A percentile compares a stretch with the other conserved stretches of the same genome.
phyloP scores from a whole-genome alignment of 1,284 basidiomycete genomes.

The Earliella scabrosa region DNA sequence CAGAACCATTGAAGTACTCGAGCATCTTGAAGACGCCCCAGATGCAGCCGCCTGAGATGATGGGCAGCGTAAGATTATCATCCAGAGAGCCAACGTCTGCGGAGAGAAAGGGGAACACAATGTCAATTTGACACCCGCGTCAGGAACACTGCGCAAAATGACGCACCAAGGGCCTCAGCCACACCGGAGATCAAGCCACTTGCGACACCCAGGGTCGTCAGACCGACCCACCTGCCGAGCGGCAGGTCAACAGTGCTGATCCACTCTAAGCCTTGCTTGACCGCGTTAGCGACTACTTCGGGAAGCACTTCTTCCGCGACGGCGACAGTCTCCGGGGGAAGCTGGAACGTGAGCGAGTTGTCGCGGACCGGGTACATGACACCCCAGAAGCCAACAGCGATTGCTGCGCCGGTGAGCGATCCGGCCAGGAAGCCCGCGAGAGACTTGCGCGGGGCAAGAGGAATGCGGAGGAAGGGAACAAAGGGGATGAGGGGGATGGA shows the following conservation, averaged over 20 bases:
- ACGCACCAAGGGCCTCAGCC: conserved; percentile 82
- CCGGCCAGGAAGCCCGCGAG: conserved; percentile 91
- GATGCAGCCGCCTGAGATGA: conserved; percentile 86
- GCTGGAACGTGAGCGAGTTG: conserved; percentile 38
- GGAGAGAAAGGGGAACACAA: conserved; percentile 19
- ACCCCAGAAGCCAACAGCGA: conserved; percentile 83
- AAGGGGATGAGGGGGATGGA: conserved; percentile 66
- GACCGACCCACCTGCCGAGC: conserved; percentile 52
- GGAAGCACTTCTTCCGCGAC: conserved; percentile 12
- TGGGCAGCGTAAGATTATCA: conserved; percentile 93
- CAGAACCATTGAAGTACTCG: conserved; percentile 26
- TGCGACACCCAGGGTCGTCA: conserved; percentile 61
- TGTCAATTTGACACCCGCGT: background rate
- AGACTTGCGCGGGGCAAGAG: conserved; percentile 85
- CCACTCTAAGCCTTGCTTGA: conserved; percentile 14
- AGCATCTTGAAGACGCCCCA: conserved; percentile 68
- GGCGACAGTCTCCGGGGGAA: conserved; percentile 20
- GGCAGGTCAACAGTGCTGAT: conserved; percentile 9
- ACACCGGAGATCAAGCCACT: conserved; percentile 83
- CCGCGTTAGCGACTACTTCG: background rate
- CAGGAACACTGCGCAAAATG: background rate
- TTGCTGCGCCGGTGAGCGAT: conserved; percentile 72
- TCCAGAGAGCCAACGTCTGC: conserved; percentile 88
- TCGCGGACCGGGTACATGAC: conserved; percentile 53
- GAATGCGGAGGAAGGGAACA: conserved; percentile 61